Percentiles rank a stretch among this genome's conserved stretches.
phyloP scores from a whole-genome alignment of 2,329 filamentous ascomycete species.

The Cytospora piceicola region DNA sequence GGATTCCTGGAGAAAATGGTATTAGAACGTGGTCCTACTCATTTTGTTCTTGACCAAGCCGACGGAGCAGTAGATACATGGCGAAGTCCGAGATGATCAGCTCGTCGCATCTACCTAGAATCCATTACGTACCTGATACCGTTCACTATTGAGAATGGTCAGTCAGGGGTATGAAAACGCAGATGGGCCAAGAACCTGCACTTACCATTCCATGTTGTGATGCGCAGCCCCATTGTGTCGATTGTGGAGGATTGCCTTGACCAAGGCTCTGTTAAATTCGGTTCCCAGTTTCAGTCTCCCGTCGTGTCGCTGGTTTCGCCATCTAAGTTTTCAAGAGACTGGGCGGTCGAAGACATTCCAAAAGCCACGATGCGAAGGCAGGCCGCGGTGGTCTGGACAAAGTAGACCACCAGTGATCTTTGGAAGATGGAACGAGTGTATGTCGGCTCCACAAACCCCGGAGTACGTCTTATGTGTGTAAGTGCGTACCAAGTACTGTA shows the following conservation, averaged over 20 bases:
- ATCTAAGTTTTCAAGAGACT: conserved; percentile 1
- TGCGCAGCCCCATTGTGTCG: conserved; percentile 69
- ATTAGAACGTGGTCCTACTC: neutral
- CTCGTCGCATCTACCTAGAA: neutral
- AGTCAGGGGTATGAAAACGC: conserved; percentile 32
- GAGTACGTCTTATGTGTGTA: neutral
- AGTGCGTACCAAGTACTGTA: too few species aligned
- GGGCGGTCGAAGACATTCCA: conserved; percentile 15
- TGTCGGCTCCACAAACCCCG: neutral
- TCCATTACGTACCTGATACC: conserved; percentile 67
- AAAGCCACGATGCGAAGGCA: neutral
- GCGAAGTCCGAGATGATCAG: neutral
- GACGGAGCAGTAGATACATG: neutral
- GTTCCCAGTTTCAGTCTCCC: conserved; percentile 9
- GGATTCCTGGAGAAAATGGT: conserved; percentile 62
- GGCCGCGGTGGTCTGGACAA: neutral
- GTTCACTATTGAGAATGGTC: conserved; percentile 61
- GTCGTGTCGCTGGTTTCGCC: conserved; percentile 10
- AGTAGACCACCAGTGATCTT: neutral
- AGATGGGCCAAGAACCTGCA: conserved; percentile 4
- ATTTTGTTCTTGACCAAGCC: conserved; percentile 13
- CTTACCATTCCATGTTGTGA: conserved; percentile 86
- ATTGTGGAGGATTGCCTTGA: conserved; percentile 10
- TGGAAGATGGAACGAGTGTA: neutral
- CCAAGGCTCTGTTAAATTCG: neutral